phyloP scores from a whole-genome alignment of 331 rosid genomes.

The Cydonia oblonga region DNA sequence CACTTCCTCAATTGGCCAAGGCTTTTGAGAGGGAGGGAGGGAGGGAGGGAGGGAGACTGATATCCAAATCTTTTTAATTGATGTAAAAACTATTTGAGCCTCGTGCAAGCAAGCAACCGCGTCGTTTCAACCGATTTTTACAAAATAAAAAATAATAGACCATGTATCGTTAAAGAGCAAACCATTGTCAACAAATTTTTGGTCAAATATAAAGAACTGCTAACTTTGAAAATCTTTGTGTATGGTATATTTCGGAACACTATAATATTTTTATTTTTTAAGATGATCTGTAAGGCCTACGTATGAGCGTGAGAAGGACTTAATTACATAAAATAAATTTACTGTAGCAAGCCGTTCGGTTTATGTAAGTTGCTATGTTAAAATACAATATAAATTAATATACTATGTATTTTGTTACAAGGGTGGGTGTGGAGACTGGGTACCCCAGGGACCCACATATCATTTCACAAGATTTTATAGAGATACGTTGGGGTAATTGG shows the following conservation, averaged over 20 bases:
- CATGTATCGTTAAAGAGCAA: not conserved
- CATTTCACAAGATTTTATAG: constrained; percentile 1
- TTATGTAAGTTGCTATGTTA: not conserved
- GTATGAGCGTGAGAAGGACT: no score
- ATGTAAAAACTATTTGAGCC: constrained; percentile 18
- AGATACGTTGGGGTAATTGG: not conserved
- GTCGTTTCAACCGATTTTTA: not conserved
- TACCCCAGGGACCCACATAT: not conserved
- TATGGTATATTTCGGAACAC: no score
- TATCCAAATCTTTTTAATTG: not conserved
- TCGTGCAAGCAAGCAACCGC: constrained; percentile 29
- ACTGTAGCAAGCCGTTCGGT: not conserved
- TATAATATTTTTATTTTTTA: no score
- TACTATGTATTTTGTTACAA: not conserved
- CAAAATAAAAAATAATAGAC: not conserved
- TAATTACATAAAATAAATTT: not conserved
- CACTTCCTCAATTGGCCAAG: not conserved
- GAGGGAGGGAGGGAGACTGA: not conserved
- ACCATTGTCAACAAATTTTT: not conserved
- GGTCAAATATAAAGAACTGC: not conserved
- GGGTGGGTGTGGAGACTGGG: not conserved
- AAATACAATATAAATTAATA: not conserved
- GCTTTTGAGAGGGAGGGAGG: not conserved
- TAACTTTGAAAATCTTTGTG: not conserved
- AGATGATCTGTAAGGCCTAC: not conserved